A percentile compares a stretch with the other conserved stretches of the same genome.
Conservation (phyloP, 2,329 filamentous ascomycete genomes). For the Botryosphaeria dothidea region DNA sequence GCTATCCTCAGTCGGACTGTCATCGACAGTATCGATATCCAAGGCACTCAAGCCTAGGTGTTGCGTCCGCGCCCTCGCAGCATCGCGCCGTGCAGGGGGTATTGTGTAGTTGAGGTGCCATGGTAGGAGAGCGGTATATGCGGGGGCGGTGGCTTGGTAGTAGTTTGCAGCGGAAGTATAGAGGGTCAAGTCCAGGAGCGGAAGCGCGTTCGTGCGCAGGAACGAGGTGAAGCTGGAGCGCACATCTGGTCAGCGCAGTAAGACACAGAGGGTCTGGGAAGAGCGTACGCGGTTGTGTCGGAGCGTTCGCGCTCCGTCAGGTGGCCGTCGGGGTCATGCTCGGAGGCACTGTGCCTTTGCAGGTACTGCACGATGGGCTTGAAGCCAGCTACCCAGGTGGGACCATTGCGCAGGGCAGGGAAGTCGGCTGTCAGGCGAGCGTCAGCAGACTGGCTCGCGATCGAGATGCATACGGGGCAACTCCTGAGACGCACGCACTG, state of each 20-base stretch:
- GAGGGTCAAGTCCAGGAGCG: conserved; percentile 80
- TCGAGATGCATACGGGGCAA: not conserved
- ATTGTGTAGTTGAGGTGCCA: conserved; percentile 89
- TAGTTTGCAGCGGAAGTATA: conserved; percentile 93
- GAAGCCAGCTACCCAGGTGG: conserved; percentile 62
- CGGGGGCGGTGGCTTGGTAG: conserved; percentile 71
- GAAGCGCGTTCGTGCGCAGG: conserved; percentile 71
- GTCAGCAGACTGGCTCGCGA: not conserved
- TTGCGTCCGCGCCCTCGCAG: conserved; percentile 67
- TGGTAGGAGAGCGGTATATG: conserved; percentile 76
- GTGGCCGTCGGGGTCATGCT: conserved; percentile 32
- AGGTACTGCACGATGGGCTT: conserved; percentile 62
- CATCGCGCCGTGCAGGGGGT: conserved; percentile 69
- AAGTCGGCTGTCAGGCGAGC: conserved; percentile 49
- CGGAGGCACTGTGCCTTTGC: conserved; percentile 28
- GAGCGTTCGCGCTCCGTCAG: conserved; percentile 35
- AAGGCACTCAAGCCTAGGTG: conserved; percentile 50
- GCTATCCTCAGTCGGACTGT: conserved; percentile 20
- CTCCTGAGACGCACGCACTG: conserved; percentile 33
- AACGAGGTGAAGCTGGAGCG: conserved; percentile 59
- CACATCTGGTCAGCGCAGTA: conserved; percentile 18
- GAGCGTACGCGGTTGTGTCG: conserved; percentile 44
- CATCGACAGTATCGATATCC: conserved; percentile 45
- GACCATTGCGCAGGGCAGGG: conserved; percentile 58
- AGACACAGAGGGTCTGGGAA: conserved; percentile 2